Conservation (phyloP, 805 yeast genomes). For the Yamadazyma philogaea region DNA sequence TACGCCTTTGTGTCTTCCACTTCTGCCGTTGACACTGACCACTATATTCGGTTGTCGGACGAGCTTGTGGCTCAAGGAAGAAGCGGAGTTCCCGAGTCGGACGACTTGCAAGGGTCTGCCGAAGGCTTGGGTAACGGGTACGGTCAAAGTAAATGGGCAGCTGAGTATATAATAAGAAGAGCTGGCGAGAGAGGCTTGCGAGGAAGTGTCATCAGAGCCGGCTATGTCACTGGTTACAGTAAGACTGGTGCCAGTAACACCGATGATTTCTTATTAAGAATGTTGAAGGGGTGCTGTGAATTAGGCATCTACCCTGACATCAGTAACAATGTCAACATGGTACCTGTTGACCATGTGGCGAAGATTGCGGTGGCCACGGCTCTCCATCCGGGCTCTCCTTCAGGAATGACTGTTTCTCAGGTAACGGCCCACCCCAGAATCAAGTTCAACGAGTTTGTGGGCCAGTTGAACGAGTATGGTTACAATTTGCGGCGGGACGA, state of each 20-base stretch:
- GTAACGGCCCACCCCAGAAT: constrained; percentile 98
- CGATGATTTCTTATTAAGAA: constrained; percentile 91
- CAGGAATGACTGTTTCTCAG: constrained; percentile 68
- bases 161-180: constrained; percentile 80
- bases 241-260: constrained; percentile 87
- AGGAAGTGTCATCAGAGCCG: constrained; percentile 92
- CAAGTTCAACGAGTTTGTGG: constrained; percentile 70
- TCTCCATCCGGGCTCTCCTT: constrained; percentile 61
- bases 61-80: constrained; percentile 59
- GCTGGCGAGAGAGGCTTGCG: constrained; percentile 87
- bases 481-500: constrained; percentile 60
- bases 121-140: constrained; percentile 86
- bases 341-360: constrained; percentile 98
- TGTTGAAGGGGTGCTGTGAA: constrained; percentile 92
- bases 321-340: constrained; percentile 86
- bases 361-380: constrained; percentile 82
- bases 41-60: constrained; percentile 77
- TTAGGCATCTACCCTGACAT: constrained; percentile 84
- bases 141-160: constrained; percentile 98
- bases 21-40: constrained; percentile 81
- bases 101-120: constrained; percentile 78
- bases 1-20: constrained; percentile 95
- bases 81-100: constrained; percentile 76
- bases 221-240: constrained; percentile 89
- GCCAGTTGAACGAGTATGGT: constrained; percentile 65